A percentile compares a stretch with the other conserved stretches of the same genome.
These are phyloP conservation scores for Aegilops bicornis DNA, from an alignment of 176 grass and related monocot species.

Conservation along the genomic window DNA sequence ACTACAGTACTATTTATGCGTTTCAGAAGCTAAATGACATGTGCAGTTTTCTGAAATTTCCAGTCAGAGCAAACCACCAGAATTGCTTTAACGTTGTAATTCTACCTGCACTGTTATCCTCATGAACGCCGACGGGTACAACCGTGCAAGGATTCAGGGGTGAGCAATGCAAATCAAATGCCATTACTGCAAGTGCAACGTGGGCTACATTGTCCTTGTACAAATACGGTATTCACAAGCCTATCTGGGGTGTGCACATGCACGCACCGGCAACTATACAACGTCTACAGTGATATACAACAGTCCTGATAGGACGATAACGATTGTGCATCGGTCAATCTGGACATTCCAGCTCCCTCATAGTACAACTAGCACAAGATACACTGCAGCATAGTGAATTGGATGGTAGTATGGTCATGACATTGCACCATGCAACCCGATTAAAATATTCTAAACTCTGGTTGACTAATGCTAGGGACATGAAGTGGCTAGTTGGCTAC, in stretches of 20 bases:
- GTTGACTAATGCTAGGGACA: not conserved
- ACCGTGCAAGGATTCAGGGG: not conserved
- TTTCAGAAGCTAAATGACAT: constrained; percentile 20
- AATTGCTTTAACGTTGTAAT: constrained; percentile 14
- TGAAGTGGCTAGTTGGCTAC: not conserved
- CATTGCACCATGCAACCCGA: not conserved
- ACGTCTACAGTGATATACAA: not conserved
- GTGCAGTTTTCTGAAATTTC: constrained; percentile 30
- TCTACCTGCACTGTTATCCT: constrained; percentile 8
- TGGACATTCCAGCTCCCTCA: not conserved
- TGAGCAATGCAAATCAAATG: constrained; percentile 4
- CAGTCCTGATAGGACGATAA: not conserved
- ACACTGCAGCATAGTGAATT: not conserved
- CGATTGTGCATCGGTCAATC: not conserved
- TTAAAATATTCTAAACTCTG: not conserved
- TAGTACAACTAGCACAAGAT: not conserved
- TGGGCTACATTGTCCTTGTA: not conserved
- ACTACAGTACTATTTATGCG: not conserved
- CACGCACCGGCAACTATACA: not conserved
- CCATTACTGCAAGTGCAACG: not conserved
- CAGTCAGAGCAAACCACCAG: constrained; percentile 6
- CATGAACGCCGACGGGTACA: not conserved
- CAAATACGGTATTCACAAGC: not conserved
- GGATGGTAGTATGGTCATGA: constrained; percentile 6
- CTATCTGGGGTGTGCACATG: constrained; percentile 5